Conservation (phyloP, 331 rosid species). For the Rhamnella rubrinervis region DNA sequence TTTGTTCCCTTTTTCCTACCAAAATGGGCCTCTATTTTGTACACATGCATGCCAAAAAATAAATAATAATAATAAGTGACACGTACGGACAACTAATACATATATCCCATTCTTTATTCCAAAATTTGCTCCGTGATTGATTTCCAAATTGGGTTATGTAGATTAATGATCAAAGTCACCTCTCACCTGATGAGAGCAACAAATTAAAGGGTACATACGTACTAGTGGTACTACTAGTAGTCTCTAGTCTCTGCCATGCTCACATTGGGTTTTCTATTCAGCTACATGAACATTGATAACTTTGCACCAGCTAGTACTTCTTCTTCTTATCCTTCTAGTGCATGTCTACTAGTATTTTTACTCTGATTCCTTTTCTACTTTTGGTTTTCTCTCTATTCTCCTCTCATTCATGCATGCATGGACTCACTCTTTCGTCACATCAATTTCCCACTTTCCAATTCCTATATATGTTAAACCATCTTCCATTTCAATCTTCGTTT, state of each 20-base stretch:
- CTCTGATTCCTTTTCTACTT: constrained; percentile 40
- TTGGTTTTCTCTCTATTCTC: constrained; percentile 11
- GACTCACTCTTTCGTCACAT: constrained; percentile 20
- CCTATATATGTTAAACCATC: too few relatives aligned
- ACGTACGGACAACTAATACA: too few relatives aligned
- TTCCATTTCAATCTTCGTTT: too few relatives aligned
- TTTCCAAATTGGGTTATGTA: constrained; percentile 49
- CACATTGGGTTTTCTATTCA: constrained; percentile 14
- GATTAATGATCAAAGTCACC: constrained; percentile 28
- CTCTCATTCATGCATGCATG: background rate
- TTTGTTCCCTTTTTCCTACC: constrained; percentile 21
- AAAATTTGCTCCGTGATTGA: constrained; percentile 41
- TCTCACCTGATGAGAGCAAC: background rate
- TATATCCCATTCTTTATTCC: constrained; percentile 21
- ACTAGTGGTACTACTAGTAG: too few relatives aligned
- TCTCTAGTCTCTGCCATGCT: background rate
- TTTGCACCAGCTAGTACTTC: background rate
- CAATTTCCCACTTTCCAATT: constrained; percentile 11
- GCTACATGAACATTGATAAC: constrained; percentile 16
- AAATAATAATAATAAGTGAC: too few relatives aligned
- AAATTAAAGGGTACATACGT: background rate
- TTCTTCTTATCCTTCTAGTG: constrained; percentile 28
- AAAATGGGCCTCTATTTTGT: constrained; percentile 34
- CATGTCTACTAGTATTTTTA: constrained; percentile 47
- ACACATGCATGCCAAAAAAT: constrained; percentile 23